Evolutionary conservation across 805 yeast genomes (phyloP).

Genomic region (Blastobotrys muscicola): DNA sequence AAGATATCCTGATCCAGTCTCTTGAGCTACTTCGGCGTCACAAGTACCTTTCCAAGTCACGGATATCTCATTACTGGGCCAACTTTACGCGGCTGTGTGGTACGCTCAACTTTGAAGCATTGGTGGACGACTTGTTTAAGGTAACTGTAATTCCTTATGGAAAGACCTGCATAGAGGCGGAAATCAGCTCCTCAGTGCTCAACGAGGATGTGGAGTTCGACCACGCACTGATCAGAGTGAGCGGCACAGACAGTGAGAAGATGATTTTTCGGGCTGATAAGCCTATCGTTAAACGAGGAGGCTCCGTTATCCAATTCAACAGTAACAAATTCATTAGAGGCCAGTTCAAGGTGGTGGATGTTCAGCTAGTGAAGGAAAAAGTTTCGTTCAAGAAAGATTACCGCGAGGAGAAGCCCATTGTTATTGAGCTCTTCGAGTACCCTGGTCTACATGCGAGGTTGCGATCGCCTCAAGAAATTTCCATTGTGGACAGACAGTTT

Average conservation of each 20-base stretch:
- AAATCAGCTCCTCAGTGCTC: slow-evolving; percentile 2
- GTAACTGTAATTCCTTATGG: slow-evolving; percentile 30
- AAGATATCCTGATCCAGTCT: slow-evolving; percentile 22
- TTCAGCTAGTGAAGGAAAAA: slow-evolving; percentile 23
- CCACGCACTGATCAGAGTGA: slow-evolving; percentile 3
- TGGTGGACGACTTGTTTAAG: slow-evolving; percentile 31
- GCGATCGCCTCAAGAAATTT: slow-evolving; percentile 9
- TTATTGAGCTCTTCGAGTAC: slow-evolving; percentile 17
- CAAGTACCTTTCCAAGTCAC: slow-evolving; percentile 12
- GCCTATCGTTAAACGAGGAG: not conserved
- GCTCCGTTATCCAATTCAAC: slow-evolving; percentile 18
- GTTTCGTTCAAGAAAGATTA: slow-evolving; percentile 21
- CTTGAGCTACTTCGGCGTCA: slow-evolving; percentile 21
- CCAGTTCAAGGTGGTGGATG: slow-evolving; percentile 22
- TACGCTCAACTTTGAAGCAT: slow-evolving; percentile 16
- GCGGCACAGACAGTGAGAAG: slow-evolving; percentile 3
- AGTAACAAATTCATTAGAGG: slow-evolving; percentile 30
- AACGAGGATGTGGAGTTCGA: slow-evolving; percentile 6
- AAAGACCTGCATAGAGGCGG: slow-evolving; percentile 4
- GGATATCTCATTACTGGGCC: slow-evolving; percentile 15
- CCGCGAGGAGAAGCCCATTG: slow-evolving; percentile 1
- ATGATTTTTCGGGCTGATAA: slow-evolving; percentile 11
- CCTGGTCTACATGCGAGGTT: slow-evolving; percentile 18
- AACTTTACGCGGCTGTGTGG: slow-evolving; percentile 18
- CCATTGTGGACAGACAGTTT: slow-evolving; percentile 14